These are phyloP conservation scores for Lactarius hengduanensis DNA, from an alignment of 768 basidiomycete species.

Conservation along the genomic window DNA sequence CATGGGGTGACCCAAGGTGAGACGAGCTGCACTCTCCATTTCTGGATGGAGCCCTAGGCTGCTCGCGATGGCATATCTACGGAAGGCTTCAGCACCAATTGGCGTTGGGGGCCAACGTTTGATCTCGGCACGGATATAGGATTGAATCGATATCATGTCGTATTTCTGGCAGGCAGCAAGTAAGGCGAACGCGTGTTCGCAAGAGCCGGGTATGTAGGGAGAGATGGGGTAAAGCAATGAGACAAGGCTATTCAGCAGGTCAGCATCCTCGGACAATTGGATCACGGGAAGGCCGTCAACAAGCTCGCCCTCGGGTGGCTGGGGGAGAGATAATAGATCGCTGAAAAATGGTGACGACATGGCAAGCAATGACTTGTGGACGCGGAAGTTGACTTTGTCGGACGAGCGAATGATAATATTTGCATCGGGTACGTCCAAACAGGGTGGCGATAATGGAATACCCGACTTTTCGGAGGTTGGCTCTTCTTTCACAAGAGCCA, in stretches of 20 bases:
- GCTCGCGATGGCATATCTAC: background rate
- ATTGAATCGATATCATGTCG: background rate
- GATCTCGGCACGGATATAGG: background rate
- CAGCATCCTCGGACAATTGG: slow-evolving; percentile 12
- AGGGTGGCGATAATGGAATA: background rate
- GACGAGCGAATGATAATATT: slow-evolving; percentile 33
- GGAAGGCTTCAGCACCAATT: background rate
- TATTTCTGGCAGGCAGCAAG: slow-evolving; percentile 22
- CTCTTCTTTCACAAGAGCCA: background rate
- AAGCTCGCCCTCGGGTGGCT: background rate
- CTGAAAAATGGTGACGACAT: background rate
- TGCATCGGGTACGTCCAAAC: slow-evolving; percentile 1
- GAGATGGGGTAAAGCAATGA: slow-evolving; percentile 8
- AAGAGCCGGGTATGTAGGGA: background rate
- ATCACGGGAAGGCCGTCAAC: slow-evolving; percentile 22
- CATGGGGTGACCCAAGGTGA: background rate
- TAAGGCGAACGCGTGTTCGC: slow-evolving; percentile 5
- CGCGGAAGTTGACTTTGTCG: slow-evolving; percentile 34
- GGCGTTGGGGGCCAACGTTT: background rate
- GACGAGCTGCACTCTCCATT: background rate
- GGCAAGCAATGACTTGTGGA: slow-evolving; percentile 34
- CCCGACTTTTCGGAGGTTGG: background rate
- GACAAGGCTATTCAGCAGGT: slow-evolving; percentile 11
- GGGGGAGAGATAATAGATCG: background rate
- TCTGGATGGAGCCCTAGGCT: background rate